Conservation (phyloP, 768 basidiomycete species). For the Termitomyces sp. region DNA sequence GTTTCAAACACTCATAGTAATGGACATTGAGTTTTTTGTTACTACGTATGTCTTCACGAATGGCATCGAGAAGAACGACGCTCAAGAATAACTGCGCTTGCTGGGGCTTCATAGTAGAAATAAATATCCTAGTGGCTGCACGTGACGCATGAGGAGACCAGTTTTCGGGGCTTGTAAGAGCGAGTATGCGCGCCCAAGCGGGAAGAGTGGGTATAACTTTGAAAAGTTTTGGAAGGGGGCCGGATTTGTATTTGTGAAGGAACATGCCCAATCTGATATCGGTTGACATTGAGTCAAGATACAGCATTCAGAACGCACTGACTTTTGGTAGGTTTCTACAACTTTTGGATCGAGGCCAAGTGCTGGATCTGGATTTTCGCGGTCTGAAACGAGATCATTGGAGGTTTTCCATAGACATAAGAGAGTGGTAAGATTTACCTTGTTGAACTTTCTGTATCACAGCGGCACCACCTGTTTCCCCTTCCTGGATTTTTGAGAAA, state of each 20-base stretch:
- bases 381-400: constrained; percentile 28
- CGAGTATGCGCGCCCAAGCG: constrained; percentile 93
- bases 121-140: constrained; percentile 92
- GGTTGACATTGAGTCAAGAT: neutral
- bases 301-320: constrained; percentile 23
- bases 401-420: neutral
- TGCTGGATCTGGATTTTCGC: constrained; percentile 70
- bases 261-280: constrained; percentile 73
- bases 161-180: constrained; percentile 85
- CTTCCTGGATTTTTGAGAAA: constrained; percentile 83
- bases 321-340: constrained; percentile 93
- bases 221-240: constrained; percentile 93
- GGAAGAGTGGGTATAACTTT: constrained; percentile 96
- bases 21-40: constrained; percentile 92
- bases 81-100: constrained; percentile 92
- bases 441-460: constrained; percentile 60
- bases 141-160: constrained; percentile 97
- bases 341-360: constrained; percentile 89
- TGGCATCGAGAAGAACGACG: constrained; percentile 86
- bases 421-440: constrained; percentile 31
- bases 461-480: constrained; percentile 49
- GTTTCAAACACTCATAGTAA: constrained; percentile 90
- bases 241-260: constrained; percentile 87
- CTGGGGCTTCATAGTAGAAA: constrained; percentile 94
- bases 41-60: constrained; percentile 82